Conservation (phyloP, 2,329 filamentous ascomycete species). For the Davidsoniella eucalypti region DNA sequence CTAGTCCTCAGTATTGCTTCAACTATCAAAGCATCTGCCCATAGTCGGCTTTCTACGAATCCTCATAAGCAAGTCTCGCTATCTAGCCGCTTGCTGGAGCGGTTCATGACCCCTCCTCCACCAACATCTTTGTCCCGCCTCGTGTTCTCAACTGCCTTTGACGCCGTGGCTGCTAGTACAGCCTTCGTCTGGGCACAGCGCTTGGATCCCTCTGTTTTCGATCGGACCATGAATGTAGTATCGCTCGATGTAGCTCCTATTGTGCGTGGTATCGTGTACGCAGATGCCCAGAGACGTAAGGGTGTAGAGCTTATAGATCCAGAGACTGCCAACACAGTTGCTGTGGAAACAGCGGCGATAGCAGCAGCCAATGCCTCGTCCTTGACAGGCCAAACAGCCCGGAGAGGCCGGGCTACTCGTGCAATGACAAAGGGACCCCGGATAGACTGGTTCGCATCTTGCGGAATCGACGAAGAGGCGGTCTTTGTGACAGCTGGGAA, state of each 20-base stretch:
- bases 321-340: too few relatives aligned
- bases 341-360: neutral
- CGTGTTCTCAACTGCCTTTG: constrained; percentile 32
- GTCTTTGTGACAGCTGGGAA: constrained; percentile 1
- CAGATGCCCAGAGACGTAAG: constrained; percentile 51
- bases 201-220: constrained; percentile 58
- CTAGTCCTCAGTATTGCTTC: neutral
- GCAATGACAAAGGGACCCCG: neutral
- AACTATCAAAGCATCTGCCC: constrained; percentile 4
- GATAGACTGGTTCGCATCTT: constrained; percentile 4
- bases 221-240: constrained; percentile 50
- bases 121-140: constrained; percentile 12
- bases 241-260: constrained; percentile 73
- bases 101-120: neutral
- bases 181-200: constrained; percentile 4
- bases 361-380: neutral
- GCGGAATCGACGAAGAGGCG: constrained; percentile 3
- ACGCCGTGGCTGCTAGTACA: constrained; percentile 36
- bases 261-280: constrained; percentile 67
- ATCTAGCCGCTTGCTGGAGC: constrained; percentile 16
- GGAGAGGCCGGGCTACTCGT: neutral
- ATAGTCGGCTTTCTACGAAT: neutral
- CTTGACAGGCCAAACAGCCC: constrained; percentile 26
- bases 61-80: constrained; percentile 14
- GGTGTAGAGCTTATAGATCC: too few relatives aligned